Base-by-base conservation (phyloP, 2,329 filamentous ascomycete genomes). In the Verticillium nonalfalfae region DNA sequence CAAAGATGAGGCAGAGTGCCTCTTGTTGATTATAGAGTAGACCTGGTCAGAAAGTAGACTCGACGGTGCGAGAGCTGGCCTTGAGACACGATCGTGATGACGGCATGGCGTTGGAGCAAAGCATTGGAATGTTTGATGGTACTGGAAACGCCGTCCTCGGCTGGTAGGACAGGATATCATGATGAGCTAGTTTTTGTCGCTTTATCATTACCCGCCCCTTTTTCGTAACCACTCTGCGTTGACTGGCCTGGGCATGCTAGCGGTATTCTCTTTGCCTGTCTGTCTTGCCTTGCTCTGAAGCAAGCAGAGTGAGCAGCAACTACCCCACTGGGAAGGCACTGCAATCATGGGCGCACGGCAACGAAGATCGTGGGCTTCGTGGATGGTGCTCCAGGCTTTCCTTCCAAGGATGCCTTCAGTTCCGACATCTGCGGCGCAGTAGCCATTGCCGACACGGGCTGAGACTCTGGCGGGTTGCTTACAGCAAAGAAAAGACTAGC, bases 1-100 rank as follows among this genome's bases (percentile, higher is more conserved):
- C 70, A 52, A 72, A 66, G 65, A 73, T 9, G 64, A 72, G 18
- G 64, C 68, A 52, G 38, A n/a, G 18, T 33, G 14, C 54, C 45
- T 52, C 18, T 9, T 52, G 35, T 31, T 52, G 45, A 18, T 13
- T 18, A 52, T 52, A 26, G 7, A 52, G 18, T 6, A 52, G 18
- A 10, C 26, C 6, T 18, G 9, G 45, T 18, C 18, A 31, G 45
- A 2, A 2, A 9, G 45, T 21, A 26, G 10, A 21, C 18, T 3
- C 45, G 7, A 26, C 3, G 35, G 35, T 31, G 26, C 26, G 26
- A 45, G 45, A 7, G 13, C 7, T 52, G 45, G 45, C 18, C 9
- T 9, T 9, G 45, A 11, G 21, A 7, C 9, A 52, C 13, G 18
- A 21, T 52, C 6, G 5, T 52, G 10, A 52, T 7, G 45, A 26